Evolutionary conservation across 106 monocot genomes (phyloP), one percentile per base, ranked within the genome.

Genomic region (Allium cepa): DNA sequence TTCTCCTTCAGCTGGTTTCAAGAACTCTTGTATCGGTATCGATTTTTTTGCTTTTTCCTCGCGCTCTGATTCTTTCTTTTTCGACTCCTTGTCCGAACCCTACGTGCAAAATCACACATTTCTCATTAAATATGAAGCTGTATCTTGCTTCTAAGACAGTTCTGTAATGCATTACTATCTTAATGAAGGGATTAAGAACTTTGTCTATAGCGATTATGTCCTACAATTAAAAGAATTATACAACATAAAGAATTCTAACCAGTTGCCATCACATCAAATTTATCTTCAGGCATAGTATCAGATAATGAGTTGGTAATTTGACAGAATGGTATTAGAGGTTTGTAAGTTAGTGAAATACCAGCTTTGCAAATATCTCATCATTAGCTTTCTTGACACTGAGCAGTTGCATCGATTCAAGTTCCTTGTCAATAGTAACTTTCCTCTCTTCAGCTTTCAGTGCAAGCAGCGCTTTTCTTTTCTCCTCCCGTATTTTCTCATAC

Each of bases 1-100:
- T 46, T 81, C 87, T 11, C 90, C 90, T 48, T 87, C 94, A 22
- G 85, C 79, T 22, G 94, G 94, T 74, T 90, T 94, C 53, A 94
- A 56, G 53, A 90, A 94, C 59, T 87, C 90, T 69, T 10, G 13
- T 8, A 15, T 46, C 63, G 18, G 46, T 7, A 45, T 63, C 4
- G 47, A 90, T 85, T 94, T 94, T 59, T 87, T 94, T 46, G 57
- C 86, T 79, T 83, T 72, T 3, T 82, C 79, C 28, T 83, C 79
- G 11, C 87, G 82, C 61, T 87, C 69, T 36, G 71, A 62, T 22
- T 59, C 47, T 68, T 82, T 61, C 78, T 83, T 80, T 76, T 90
- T 73, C 51, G 79, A 72, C 67, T 90, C 90, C 71, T 85, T 94
- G 61, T 87, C 87, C 64, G 90, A 74, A 59, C 90, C 90, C 94